A percentile compares a stretch with the other conserved stretches of the same genome.
Conservation (phyloP, 768 basidiomycete species). For the Boletus insuetus region DNA sequence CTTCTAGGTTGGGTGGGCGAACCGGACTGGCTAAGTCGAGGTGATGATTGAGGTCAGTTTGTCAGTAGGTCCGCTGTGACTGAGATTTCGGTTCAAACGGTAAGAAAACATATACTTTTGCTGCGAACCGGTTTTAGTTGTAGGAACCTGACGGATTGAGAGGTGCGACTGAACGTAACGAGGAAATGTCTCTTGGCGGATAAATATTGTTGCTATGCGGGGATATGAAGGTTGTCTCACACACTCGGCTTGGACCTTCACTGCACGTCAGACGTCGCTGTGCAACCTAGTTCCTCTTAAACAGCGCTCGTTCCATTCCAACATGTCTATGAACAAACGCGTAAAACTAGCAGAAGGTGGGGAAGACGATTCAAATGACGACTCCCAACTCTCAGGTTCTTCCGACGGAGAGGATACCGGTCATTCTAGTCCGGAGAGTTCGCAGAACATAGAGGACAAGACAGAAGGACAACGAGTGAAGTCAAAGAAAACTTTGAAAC, state of each 20-base stretch:
- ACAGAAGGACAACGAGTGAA: slow-evolving; percentile 53
- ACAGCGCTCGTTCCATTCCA: background rate
- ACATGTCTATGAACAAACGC: slow-evolving; percentile 56
- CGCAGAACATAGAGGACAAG: slow-evolving; percentile 61
- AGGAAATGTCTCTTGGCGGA: background rate
- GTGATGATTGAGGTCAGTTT: slow-evolving; percentile 4
- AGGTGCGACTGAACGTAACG: slow-evolving; percentile 3
- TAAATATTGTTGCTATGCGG: background rate
- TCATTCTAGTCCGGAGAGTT: slow-evolving; percentile 22
- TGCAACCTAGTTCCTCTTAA: background rate
- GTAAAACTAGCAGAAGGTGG: slow-evolving; percentile 38
- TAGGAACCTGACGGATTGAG: slow-evolving; percentile 1
- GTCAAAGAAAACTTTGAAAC: slow-evolving; percentile 77
- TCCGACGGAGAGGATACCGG: slow-evolving; percentile 10
- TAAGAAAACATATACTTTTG: slow-evolving; percentile 10
- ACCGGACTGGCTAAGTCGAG: slow-evolving; percentile 2
- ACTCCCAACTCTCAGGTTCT: slow-evolving; percentile 6
- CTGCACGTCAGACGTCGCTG: no score
- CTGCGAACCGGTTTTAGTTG: slow-evolving; percentile 5
- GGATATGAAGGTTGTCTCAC: background rate
- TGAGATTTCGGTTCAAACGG: slow-evolving; percentile 19
- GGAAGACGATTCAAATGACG: slow-evolving; percentile 10
- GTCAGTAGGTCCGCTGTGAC: slow-evolving; percentile 1
- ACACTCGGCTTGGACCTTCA: no score
- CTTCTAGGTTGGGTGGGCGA: slow-evolving; percentile 8